Evolutionary conservation across 2,329 filamentous ascomycete species (phyloP), one percentile per base, ranked within the genome.

Genomic region (Fusarium haematococcum): DNA sequence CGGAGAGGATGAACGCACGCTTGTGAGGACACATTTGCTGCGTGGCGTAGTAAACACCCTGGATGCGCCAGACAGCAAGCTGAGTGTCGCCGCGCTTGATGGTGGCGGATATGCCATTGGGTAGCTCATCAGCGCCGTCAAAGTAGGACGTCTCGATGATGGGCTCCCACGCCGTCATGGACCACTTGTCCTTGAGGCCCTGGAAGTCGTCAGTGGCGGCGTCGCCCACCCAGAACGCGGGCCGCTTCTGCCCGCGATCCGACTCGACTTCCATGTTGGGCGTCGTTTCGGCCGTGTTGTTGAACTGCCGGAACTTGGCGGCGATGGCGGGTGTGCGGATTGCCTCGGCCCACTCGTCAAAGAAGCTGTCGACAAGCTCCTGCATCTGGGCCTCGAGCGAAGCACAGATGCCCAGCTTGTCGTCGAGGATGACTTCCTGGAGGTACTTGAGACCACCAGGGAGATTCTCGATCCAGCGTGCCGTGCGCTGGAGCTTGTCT

Each of bases 1-100:
- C 95, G 0, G 93, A 93, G 30, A 98, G 90, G n/a, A 95, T 92
- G 79, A 98, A 98, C 1, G 95, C 92, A 13, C 95, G 92, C 84
- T 96, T 97, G 85, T 97, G 95, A 11, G 95, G 95, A 81, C 95
- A 98, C 95, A 98, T 98, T 81, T 98, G 94, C 84, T 98, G 95
- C 16, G 93, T 93, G 68, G 94, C 93, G 82, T 96, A 96, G 86
- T 92, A 97, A 63, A 89, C 89, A 23, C 94, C 95, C 63, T 90
- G 90, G 71, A 97, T 89, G 78, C 95, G 93, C 90, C 95, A 98
- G 63, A 98, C 86, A 9, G 95, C 95, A 2, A 98, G 88, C 82
- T 98, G 95, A 0, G 95, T 97, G 81, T 97, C 95, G 50, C 95
- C 94, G 50, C 94, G 90, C 86, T 97, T 97, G 83, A 98, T 86